A percentile compares a stretch with the other conserved stretches of the same genome.
These are phyloP conservation scores for Litchi chinensis DNA, from an alignment of 345 rosid species.

Conservation along the genomic window DNA sequence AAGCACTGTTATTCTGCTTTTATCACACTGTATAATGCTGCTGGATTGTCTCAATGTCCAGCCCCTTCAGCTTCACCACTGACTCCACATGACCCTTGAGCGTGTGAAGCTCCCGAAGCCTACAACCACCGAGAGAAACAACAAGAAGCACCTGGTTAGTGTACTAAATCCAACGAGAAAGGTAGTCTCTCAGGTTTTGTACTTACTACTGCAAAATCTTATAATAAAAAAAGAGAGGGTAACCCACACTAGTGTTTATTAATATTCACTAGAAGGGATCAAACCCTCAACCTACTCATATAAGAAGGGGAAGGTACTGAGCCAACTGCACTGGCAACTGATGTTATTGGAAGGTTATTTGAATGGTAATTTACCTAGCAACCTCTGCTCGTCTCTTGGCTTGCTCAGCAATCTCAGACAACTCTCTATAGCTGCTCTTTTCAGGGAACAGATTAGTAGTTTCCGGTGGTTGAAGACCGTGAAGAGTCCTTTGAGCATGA, in stretches of 20 bases:
- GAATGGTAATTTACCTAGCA: constrained; percentile 56
- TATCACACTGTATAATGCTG: constrained; percentile 77
- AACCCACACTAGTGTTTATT: no score
- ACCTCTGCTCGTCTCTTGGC: constrained; percentile 89
- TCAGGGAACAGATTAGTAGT: constrained; percentile 44
- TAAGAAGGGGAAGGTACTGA: no score
- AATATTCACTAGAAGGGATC: no score
- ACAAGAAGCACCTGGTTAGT: background rate
- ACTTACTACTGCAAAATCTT: background rate
- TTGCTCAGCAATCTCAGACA: constrained; percentile 85
- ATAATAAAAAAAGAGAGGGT: background rate
- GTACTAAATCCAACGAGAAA: background rate
- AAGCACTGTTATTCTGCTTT: background rate
- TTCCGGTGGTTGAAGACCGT: constrained; percentile 77
- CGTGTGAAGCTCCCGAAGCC: constrained; percentile 83
- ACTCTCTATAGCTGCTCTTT: constrained; percentile 66
- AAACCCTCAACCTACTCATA: no score
- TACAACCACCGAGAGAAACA: constrained; percentile 16
- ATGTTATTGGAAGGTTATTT: background rate
- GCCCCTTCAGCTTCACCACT: constrained; percentile 82
- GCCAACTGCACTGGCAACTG: no score
- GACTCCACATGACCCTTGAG: constrained; percentile 92
- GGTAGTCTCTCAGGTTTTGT: background rate
- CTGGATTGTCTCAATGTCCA: constrained; percentile 77
- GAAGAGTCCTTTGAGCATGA: constrained; percentile 74